Evolutionary conservation across 495 filamentous ascomycete genomes (phyloP).

Genomic region (Daldinia grandis): DNA sequence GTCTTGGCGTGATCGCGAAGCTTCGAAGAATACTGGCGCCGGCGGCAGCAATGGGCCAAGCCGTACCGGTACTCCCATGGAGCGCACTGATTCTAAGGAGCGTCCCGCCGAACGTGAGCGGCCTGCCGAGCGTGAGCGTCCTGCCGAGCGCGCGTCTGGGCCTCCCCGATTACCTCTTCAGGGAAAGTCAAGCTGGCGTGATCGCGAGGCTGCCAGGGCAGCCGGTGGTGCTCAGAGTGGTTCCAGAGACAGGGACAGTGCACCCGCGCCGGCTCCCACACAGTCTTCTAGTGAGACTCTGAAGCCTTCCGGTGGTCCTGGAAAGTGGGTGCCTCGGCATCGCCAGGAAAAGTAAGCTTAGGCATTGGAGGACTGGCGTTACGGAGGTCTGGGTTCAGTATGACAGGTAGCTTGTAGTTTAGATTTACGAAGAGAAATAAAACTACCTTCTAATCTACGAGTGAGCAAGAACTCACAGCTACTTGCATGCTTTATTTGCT

Average conservation of each 20-base stretch:
- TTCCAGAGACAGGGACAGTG: conserved; percentile 34
- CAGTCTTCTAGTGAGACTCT: conserved; percentile 46
- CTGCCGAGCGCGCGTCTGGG: conserved; percentile 44
- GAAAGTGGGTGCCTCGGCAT: conserved; percentile 56
- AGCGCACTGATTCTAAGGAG: conserved; percentile 64
- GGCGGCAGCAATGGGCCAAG: conserved; percentile 41
- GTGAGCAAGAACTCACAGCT: background rate
- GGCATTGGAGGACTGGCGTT: conserved; percentile 47
- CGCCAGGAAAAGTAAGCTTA: conserved; percentile 43
- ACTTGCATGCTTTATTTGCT: background rate
- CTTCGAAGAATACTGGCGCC: conserved; percentile 34
- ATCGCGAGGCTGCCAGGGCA: conserved; percentile 75
- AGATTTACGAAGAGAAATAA: conserved; percentile 43
- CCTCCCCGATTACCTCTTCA: conserved; percentile 75
- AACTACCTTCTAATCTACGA: conserved; percentile 29
- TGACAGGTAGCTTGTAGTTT: conserved; percentile 39
- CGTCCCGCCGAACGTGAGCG: conserved; percentile 38
- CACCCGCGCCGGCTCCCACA: conserved; percentile 40
- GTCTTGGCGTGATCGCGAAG: conserved; percentile 59
- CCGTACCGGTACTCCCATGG: conserved; percentile 45
- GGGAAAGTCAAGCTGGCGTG: conserved; percentile 78
- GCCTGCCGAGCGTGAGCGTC: background rate
- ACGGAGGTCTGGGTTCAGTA: conserved; percentile 43
- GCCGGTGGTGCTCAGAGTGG: conserved; percentile 11
- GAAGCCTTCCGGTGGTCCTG: conserved; percentile 54